Evolutionary conservation across 148 eudicot genomes (phyloP).

Genomic region (Camellia granthamiana): DNA sequence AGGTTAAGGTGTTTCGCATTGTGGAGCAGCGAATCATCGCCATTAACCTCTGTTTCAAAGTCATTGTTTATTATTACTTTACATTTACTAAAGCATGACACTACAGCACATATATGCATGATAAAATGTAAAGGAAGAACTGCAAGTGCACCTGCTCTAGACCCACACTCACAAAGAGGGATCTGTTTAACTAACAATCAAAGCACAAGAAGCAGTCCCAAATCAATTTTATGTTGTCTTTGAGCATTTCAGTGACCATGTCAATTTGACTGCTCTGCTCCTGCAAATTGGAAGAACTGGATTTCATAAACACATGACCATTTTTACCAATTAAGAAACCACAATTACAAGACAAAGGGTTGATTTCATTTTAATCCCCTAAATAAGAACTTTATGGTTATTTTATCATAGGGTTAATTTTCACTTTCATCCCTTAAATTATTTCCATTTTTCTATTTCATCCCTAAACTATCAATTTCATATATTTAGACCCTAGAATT

Average conservation of each 20-base stretch:
- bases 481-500: too few species aligned
- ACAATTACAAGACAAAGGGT: too few species aligned
- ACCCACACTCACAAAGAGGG: neutral
- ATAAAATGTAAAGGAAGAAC: neutral
- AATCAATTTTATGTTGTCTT: neutral
- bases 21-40: too few species aligned
- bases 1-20: too few species aligned
- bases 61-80: neutral
- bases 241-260: neutral
- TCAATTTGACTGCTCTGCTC: neutral
- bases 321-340: neutral
- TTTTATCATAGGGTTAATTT: too few species aligned
- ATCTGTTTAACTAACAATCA: neutral
- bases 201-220: neutral
- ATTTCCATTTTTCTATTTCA: too few species aligned
- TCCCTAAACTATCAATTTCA: too few species aligned
- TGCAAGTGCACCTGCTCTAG: neutral
- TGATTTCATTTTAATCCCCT: too few species aligned
- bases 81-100: neutral
- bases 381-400: too few species aligned
- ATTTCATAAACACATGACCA: neutral
- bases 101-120: neutral
- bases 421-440: too few species aligned
- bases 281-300: conserved; percentile 1
- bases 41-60: neutral